These are phyloP conservation scores for Arthrinium puccinioides DNA, from an alignment of 2,329 filamentous ascomycete genomes.

Conservation along the genomic window DNA sequence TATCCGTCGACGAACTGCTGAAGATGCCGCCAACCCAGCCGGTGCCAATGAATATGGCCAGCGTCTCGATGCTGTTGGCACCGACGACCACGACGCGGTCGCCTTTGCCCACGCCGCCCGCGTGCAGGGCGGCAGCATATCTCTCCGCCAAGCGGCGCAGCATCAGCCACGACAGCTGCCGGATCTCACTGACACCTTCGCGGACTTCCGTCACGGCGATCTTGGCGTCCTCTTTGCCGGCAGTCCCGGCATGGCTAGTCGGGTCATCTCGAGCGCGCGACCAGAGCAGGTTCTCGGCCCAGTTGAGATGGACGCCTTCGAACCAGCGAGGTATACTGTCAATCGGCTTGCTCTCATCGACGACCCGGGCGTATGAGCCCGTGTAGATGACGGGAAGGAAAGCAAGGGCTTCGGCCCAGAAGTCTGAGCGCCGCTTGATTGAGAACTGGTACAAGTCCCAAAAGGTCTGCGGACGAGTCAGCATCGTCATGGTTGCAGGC, in stretches of 20 bases:
- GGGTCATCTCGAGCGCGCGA: constrained; percentile 34
- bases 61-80: constrained; percentile 67
- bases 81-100: constrained; percentile 72
- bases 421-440: constrained; percentile 50
- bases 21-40: constrained; percentile 69
- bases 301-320: constrained; percentile 65
- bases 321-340: constrained; percentile 73
- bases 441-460: constrained; percentile 66
- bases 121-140: constrained; percentile 60
- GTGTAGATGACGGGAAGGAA: constrained; percentile 54
- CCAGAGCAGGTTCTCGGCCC: constrained; percentile 74
- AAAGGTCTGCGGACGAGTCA: constrained; percentile 46
- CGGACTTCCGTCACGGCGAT: constrained; percentile 67
- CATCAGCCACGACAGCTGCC: constrained; percentile 59
- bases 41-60: constrained; percentile 63
- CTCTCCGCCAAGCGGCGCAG: constrained; percentile 51
- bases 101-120: constrained; percentile 58
- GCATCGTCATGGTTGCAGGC: background rate
- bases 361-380: constrained; percentile 50
- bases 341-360: constrained; percentile 65
- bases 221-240: constrained; percentile 62
- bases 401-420: constrained; percentile 60
- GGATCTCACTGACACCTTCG: constrained; percentile 52
- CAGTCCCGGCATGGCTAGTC: constrained; percentile 38
- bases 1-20: constrained; percentile 71